These are phyloP conservation scores for Periconia digitata DNA, from an alignment of 2,329 filamentous ascomycete species.

Conservation along the genomic window DNA sequence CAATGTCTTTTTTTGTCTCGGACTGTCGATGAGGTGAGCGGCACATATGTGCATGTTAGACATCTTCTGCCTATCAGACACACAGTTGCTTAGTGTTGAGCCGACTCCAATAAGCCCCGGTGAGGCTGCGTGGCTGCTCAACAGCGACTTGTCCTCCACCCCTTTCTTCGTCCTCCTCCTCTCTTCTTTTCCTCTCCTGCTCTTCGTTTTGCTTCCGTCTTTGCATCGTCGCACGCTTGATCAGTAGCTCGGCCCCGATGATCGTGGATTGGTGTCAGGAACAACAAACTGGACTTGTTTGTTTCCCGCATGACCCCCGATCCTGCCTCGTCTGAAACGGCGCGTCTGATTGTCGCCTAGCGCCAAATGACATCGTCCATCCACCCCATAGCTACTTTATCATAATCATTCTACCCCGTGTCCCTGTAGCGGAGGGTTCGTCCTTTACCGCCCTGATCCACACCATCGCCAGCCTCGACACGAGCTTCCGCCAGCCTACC, in stretches of 20 bases:
- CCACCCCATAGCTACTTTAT: slow-evolving; percentile 3
- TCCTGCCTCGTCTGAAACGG: slow-evolving; percentile 9
- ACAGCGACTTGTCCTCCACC: no score
- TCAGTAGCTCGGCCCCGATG: background rate
- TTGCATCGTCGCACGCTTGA: background rate
- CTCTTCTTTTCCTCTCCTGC: no score
- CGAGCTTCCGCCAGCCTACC: no score
- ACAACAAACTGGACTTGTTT: slow-evolving; percentile 4
- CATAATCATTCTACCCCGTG: background rate
- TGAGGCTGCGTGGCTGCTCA: background rate
- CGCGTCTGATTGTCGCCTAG: slow-evolving; percentile 6
- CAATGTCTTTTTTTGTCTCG: no score
- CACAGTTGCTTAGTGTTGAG: no score
- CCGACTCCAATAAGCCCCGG: background rate
- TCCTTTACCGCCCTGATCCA: no score
- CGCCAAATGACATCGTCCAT: slow-evolving; percentile 9
- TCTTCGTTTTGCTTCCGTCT: background rate
- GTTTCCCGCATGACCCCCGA: slow-evolving; percentile 16
- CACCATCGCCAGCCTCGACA: no score
- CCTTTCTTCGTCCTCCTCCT: no score
- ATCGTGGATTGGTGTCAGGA: background rate
- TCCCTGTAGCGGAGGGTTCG: background rate
- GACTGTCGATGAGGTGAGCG: no score
- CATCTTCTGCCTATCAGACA: no score
- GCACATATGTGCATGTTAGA: no score